Conservation (phyloP, 495 filamentous ascomycete genomes). For the Glonium stellatum region DNA sequence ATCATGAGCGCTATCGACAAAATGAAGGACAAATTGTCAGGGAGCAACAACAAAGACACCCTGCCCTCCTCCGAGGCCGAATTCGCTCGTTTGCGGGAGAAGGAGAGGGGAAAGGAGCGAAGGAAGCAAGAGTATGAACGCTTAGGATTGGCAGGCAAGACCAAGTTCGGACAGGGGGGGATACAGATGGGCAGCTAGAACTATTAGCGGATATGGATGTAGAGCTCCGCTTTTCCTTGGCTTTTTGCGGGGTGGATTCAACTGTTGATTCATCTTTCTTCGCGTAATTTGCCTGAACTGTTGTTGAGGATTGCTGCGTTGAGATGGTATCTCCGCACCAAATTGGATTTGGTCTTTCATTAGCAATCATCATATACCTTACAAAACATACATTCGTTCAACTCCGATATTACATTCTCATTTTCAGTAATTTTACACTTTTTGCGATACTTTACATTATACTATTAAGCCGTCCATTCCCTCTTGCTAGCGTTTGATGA, state of each 20-base stretch:
- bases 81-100: neutral
- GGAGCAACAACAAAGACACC: neutral
- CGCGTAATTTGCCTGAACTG: too few relatives aligned
- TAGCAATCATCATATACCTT: neutral
- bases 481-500: too few relatives aligned
- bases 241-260: neutral
- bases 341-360: neutral
- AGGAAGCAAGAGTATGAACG: conserved; percentile 12
- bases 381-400: neutral
- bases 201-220: neutral
- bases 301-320: neutral
- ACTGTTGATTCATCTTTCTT: neutral
- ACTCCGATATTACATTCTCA: too few relatives aligned
- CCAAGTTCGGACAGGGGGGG: conserved; percentile 11
- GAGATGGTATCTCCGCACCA: neutral
- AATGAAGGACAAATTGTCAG: conserved; percentile 2
- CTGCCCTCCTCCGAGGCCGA: conserved; percentile 12
- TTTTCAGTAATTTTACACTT: too few relatives aligned
- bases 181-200: neutral
- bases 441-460: too few relatives aligned
- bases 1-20: conserved; percentile 3
- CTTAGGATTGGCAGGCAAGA: conserved; percentile 9
- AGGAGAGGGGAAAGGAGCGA: conserved; percentile 14
- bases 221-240: neutral
- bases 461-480: too few relatives aligned